These are phyloP conservation scores for Saccharum hybrid DNA, from an alignment of 202 grass and related monocot genomes.

Conservation along the genomic window DNA sequence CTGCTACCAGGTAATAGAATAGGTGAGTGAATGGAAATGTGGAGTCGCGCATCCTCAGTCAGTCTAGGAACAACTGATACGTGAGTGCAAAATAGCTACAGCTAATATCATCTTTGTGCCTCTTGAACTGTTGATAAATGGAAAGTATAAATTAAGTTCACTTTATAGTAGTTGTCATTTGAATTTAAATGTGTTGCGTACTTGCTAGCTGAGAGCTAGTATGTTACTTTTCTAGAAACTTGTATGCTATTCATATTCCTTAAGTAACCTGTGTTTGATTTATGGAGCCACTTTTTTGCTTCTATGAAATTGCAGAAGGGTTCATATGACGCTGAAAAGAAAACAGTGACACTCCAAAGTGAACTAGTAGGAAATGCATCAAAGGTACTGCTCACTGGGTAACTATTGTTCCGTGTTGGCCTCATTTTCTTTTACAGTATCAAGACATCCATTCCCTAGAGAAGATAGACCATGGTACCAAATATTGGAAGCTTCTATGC, in stretches of 20 bases:
- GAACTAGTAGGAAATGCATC: slow-evolving; percentile 83
- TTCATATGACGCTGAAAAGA: slow-evolving; percentile 69
- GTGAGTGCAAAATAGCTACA: not conserved
- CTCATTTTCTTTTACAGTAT: not conserved
- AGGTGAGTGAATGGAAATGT: not conserved
- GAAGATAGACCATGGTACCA: not conserved
- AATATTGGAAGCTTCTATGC: slow-evolving; percentile 9
- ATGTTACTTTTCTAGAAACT: not conserved
- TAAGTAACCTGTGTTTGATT: slow-evolving; percentile 1
- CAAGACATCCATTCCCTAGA: not conserved
- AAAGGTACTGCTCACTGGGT: slow-evolving; percentile 59
- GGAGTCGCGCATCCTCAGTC: no score
- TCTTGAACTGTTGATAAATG: not conserved
- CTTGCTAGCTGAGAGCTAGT: not conserved
- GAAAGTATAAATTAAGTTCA: not conserved
- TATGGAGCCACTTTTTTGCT: slow-evolving; percentile 6
- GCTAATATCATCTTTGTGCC: not conserved
- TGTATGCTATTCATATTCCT: slow-evolving; percentile 21
- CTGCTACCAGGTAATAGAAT: not conserved
- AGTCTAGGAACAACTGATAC: slow-evolving; percentile 8
- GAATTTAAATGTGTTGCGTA: not conserved
- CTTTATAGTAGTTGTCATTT: not conserved
- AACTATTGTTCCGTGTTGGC: not conserved
- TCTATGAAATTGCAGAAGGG: slow-evolving; percentile 71
- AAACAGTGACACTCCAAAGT: slow-evolving; percentile 70